phyloP scores from a whole-genome alignment of 2,329 filamentous ascomycete genomes.

The Delphinella strobiligena region DNA sequence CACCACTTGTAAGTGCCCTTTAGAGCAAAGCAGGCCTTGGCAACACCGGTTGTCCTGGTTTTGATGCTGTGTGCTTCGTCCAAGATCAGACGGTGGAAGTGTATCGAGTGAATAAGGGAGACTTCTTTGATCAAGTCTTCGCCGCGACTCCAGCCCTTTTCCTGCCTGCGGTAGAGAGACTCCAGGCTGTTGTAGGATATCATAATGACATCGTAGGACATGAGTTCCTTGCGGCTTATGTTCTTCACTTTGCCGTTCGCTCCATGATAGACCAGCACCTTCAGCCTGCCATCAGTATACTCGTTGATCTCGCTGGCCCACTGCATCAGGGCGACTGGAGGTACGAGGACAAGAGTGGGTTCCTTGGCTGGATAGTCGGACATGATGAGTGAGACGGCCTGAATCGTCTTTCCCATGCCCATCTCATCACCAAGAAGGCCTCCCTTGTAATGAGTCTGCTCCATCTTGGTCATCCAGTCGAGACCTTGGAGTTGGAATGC shows the following conservation, averaged over 20 bases:
- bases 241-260: slow-evolving; percentile 74
- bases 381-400: slow-evolving; percentile 96
- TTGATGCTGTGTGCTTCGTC: slow-evolving; percentile 97
- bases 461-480: slow-evolving; percentile 89
- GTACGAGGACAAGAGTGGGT: slow-evolving; percentile 79
- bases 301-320: slow-evolving; percentile 53
- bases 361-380: slow-evolving; percentile 79
- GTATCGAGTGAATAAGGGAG: slow-evolving; percentile 64
- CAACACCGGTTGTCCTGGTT: slow-evolving; percentile 76
- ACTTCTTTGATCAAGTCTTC: slow-evolving; percentile 70
- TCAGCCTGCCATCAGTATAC: slow-evolving; percentile 79
- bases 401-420: slow-evolving; percentile 97
- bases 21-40: slow-evolving; percentile 87
- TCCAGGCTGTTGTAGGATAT: slow-evolving; percentile 91
- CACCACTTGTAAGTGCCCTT: slow-evolving; percentile 90
- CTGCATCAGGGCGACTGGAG: slow-evolving; percentile 89
- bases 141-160: slow-evolving; percentile 76
- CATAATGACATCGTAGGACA: slow-evolving; percentile 84
- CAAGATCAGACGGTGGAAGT: slow-evolving; percentile 83
- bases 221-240: slow-evolving; percentile 61
- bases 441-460: slow-evolving; percentile 72
- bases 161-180: slow-evolving; percentile 83
- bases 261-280: slow-evolving; percentile 82
- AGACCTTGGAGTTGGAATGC: slow-evolving; percentile 89
- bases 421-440: slow-evolving; percentile 94